Percentiles rank a stretch among this genome's conserved stretches.
These are phyloP conservation scores for Penicillium sp. DNA, from an alignment of 2,329 filamentous ascomycete genomes.

Conservation along the genomic window DNA sequence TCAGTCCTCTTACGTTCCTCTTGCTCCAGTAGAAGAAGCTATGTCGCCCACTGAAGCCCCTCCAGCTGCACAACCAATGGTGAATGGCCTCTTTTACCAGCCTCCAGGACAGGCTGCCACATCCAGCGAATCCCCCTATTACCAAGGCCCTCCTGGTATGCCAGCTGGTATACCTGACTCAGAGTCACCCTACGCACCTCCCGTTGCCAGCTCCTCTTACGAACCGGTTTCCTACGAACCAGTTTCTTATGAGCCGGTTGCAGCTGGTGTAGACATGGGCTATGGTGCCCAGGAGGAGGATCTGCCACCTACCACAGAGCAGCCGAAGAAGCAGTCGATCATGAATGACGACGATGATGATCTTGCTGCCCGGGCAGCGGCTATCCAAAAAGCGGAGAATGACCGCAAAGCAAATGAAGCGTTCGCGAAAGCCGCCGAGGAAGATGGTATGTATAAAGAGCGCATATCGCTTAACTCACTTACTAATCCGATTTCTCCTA, in stretches of 20 bases:
- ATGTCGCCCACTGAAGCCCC: constrained; percentile 24
- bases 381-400: constrained; percentile 60
- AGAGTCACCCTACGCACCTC: constrained; percentile 34
- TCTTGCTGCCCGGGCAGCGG: constrained; percentile 55
- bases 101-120: constrained; percentile 17
- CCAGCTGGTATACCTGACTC: constrained; percentile 23
- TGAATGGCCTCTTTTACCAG: constrained; percentile 29
- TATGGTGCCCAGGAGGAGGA: constrained; percentile 51
- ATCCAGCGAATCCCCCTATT: constrained; percentile 27
- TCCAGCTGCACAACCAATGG: constrained; percentile 24
- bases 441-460: constrained; percentile 51
- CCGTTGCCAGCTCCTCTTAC: constrained; percentile 28
- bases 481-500: constrained; percentile 48
- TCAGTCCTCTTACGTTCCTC: constrained; percentile 39
- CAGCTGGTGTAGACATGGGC: constrained; percentile 25
- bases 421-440: constrained; percentile 78
- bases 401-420: constrained; percentile 76
- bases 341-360: constrained; percentile 80
- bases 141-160: constrained; percentile 22
- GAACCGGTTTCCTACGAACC: constrained; percentile 15
- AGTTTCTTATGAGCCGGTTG: neutral
- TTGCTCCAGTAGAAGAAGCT: constrained; percentile 44
- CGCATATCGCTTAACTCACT: neutral
- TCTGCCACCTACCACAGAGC: constrained; percentile 48
- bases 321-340: constrained; percentile 71